Conservation (phyloP, 768 basidiomycete species). For the Rhizopogon roseolus region DNA sequence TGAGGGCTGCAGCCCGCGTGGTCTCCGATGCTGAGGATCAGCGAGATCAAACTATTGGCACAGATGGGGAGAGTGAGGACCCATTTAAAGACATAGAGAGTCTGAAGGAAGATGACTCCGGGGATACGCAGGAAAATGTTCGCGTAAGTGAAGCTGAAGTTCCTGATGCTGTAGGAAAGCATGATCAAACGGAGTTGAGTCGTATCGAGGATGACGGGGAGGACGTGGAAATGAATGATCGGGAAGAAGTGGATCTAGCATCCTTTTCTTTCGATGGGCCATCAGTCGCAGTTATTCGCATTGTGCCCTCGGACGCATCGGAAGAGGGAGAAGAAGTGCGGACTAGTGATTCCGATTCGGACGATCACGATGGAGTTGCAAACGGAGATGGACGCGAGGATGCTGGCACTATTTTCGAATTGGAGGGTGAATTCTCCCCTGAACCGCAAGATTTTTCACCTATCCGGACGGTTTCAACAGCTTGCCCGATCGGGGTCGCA, state of each 20-base stretch:
- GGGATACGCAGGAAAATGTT: conserved; percentile 14
- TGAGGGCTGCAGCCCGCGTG: conserved; percentile 48
- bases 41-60: conserved; percentile 22
- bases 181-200: conserved; percentile 16
- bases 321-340: conserved; percentile 33
- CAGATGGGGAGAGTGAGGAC: conserved; percentile 67
- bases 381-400: conserved; percentile 5
- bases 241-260: conserved; percentile 61
- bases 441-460: conserved; percentile 5
- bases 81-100: conserved; percentile 92
- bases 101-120: conserved; percentile 54
- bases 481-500: conserved; percentile 11
- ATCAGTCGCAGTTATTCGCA: conserved; percentile 45
- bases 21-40: conserved; percentile 25
- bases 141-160: background rate
- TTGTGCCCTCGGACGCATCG: conserved; percentile 35
- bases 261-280: conserved; percentile 72
- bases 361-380: conserved; percentile 16
- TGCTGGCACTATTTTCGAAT: conserved; percentile 10
- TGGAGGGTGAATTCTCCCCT: conserved; percentile 37
- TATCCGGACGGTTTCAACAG: background rate
- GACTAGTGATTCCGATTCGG: conserved; percentile 37
- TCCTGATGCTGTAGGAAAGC: conserved; percentile 9
- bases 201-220: conserved; percentile 47
- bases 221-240: conserved; percentile 41